Evolutionary conservation across 306 rosid genomes (phyloP).

Genomic region (Crataegus laevigata): DNA sequence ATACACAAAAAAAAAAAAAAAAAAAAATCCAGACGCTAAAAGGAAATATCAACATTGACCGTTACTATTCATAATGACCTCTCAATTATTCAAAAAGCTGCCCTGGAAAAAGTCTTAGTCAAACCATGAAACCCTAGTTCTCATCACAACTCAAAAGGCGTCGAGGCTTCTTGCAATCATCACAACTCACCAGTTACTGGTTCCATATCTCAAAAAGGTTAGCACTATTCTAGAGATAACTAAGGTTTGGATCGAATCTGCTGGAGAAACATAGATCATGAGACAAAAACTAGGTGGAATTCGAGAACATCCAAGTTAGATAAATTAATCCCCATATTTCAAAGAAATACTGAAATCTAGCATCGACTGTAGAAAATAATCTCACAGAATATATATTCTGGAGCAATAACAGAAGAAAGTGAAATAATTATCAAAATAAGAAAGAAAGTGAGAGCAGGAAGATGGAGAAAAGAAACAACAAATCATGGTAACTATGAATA

Average conservation of each 20-base stretch:
- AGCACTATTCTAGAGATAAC: background rate
- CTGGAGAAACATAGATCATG: background rate
- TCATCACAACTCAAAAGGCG: conserved; percentile 7
- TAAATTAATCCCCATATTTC: background rate
- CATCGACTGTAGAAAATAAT: background rate
- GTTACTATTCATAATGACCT: conserved; percentile 15
- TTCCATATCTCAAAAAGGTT: background rate
- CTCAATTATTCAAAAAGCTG: conserved; percentile 31
- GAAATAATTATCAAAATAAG: background rate
- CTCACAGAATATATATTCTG: background rate
- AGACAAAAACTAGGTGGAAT: background rate
- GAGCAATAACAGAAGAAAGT: background rate
- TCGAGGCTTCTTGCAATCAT: conserved; percentile 7
- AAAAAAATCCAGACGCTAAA: background rate
- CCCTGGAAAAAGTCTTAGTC: conserved; percentile 34
- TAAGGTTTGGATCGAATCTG: background rate
- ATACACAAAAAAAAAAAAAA: too few species aligned
- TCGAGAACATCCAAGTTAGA: background rate
- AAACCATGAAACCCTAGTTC: conserved; percentile 39
- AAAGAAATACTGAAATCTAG: background rate
- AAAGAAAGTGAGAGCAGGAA: background rate
- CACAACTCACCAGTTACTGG: background rate
- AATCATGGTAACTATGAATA: background rate
- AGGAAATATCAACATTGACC: conserved; percentile 49
- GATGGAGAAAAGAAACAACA: background rate